Base-by-base conservation (phyloP, 2,329 filamentous ascomycete genomes). In the Penicillium sp. region DNA sequence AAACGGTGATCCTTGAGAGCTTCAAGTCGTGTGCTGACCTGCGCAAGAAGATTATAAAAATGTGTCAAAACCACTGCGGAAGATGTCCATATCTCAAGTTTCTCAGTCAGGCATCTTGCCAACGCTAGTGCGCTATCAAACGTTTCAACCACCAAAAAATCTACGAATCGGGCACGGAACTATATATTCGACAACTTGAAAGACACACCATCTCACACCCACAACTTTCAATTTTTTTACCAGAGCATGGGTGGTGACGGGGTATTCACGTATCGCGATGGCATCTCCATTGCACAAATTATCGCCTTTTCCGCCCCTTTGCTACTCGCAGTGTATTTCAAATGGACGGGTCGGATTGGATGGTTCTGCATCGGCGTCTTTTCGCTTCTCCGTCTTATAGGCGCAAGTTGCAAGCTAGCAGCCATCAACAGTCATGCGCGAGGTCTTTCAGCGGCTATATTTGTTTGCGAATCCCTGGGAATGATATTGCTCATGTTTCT, bases 401-500 rank as follows among this genome's bases (percentile, higher is more conserved):
- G 58, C 27, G 54, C 53, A 18, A 49, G 47, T 22, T 61, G 58
- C 52, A 61, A 56, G 47, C 55, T 61, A 8, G 51, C 54, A 10
- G 51, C 55, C 1, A 60, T 60, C 8, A 40, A 55, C 36, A 43
- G 56, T 11, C 55, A 60, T 29, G 43, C 55, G 2, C 45, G 57
- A 29, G 55, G 55, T 4, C 48, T 57, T 29, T 58, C 52, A 50
- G 59, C 54, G 11, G 55, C 47, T 1, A 55, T 62, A 24, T 60
- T 60, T 39, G 59, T 62, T 7, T 62, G 59, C 24, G 57, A 61
- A 44, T 60, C 57, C 16, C 52, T 58, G 2, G 57, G 59, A 5
- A 52, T 62, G 50, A 55, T 60, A 14, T 27, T 60, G 10, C 55
- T 60, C 5, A 57, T 60, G 1, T 62, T 62, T n/a, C 45, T 62